A percentile compares a stretch with the other conserved stretches of the same genome.
Conservation (phyloP, 2,329 filamentous ascomycete species). For the Calonectria naviculata region DNA sequence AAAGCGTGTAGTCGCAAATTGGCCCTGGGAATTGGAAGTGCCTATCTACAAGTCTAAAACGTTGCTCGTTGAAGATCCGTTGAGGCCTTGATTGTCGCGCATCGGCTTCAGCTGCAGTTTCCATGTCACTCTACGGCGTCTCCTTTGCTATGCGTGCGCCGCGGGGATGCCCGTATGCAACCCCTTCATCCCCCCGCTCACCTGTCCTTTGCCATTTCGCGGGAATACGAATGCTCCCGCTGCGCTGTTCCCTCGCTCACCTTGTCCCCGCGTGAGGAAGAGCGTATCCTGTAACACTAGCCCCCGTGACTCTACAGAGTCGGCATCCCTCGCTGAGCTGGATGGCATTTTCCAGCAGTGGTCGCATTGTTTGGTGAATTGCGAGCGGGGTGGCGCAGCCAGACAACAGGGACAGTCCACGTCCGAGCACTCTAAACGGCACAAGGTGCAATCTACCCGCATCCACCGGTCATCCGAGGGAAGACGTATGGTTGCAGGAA, state of each 20-base stretch:
- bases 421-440: conserved; percentile 11
- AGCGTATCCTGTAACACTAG: background rate
- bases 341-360: background rate
- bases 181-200: background rate
- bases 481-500: background rate
- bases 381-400: background rate
- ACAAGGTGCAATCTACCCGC: conserved; percentile 13
- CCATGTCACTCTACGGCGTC: background rate
- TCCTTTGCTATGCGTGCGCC: background rate
- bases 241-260: background rate
- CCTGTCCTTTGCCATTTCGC: background rate
- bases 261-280: background rate
- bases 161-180: background rate
- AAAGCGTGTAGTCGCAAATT: too few species aligned
- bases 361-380: background rate
- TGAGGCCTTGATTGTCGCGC: background rate
- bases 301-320: background rate
- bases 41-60: background rate
- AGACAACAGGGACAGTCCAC: background rate
- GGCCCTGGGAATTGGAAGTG: too few species aligned
- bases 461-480: background rate
- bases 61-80: background rate
- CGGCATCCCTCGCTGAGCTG: background rate
- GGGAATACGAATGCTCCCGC: too few species aligned
- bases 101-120: background rate